A percentile compares a stretch with the other conserved stretches of the same genome.
Conservation (phyloP, 148 eudicot genomes). For the Diospyros lotus region DNA sequence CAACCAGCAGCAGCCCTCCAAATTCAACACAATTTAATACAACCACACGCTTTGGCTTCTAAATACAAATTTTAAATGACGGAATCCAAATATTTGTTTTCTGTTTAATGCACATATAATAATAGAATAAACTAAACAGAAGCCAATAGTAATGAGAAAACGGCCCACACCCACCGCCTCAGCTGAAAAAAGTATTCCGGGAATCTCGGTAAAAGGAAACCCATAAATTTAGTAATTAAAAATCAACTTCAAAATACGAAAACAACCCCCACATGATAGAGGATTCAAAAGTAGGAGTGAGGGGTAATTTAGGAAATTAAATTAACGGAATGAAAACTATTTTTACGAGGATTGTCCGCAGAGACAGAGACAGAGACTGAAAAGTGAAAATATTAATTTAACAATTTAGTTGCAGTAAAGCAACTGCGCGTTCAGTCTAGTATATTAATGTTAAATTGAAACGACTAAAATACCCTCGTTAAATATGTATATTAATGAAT, state of each 20-base stretch:
- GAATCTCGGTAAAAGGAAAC: slow-evolving; percentile 29
- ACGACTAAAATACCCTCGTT: background rate
- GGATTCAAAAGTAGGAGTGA: background rate
- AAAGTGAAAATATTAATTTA: background rate
- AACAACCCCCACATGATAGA: background rate
- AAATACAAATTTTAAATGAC: background rate
- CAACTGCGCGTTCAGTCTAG: slow-evolving; percentile 9
- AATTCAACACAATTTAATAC: slow-evolving; percentile 6
- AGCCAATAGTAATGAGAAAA: slow-evolving; percentile 3
- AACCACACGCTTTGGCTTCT: slow-evolving; percentile 21
- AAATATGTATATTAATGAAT: background rate
- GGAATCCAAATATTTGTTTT: slow-evolving; percentile 10
- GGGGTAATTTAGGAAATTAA: background rate
- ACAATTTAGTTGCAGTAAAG: slow-evolving; percentile 13
- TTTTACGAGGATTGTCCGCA: slow-evolving; percentile 6
- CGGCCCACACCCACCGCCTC: slow-evolving; percentile 20
- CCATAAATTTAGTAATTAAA: background rate
- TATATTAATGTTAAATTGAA: background rate
- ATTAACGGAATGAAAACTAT: background rate
- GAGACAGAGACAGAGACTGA: background rate
- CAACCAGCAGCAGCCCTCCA: slow-evolving; percentile 18
- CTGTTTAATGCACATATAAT: background rate
- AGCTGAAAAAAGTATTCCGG: slow-evolving; percentile 25
- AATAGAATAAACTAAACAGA: background rate
- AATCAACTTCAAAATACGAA: background rate